phyloP scores from a whole-genome alignment of 495 filamentous ascomycete genomes.

The Podospora didyma region DNA sequence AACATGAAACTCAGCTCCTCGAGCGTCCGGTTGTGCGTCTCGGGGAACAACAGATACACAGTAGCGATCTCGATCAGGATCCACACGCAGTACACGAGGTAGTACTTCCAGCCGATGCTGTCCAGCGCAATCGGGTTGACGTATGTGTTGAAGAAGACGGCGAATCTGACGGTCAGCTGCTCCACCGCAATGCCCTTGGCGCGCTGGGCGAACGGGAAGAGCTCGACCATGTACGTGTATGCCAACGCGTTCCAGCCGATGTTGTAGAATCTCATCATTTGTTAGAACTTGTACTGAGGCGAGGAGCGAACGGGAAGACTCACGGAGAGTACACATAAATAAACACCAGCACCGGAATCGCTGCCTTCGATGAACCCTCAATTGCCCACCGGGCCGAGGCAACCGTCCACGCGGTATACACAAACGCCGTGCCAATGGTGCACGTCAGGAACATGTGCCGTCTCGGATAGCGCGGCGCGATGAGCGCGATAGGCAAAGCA shows the following conservation, averaged over 20 bases:
- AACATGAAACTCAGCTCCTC: conserved; percentile 42
- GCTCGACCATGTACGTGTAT: conserved; percentile 55
- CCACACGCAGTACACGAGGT: conserved; percentile 59
- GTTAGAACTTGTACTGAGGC: too few relatives aligned
- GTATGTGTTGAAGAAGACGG: conserved; percentile 52
- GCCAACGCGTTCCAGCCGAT: conserved; percentile 60
- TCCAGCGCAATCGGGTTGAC: conserved; percentile 61
- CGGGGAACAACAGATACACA: conserved; percentile 58
- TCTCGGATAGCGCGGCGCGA: conserved; percentile 45
- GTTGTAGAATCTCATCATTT: conserved; percentile 58
- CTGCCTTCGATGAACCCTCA: conserved; percentile 38
- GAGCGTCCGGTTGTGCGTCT: conserved; percentile 53
- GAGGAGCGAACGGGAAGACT: conserved; percentile 1
- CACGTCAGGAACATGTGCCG: conserved; percentile 52
- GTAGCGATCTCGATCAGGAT: conserved; percentile 50
- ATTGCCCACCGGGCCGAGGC: conserved; percentile 46
- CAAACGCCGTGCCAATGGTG: conserved; percentile 43
- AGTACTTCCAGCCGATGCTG: conserved; percentile 57
- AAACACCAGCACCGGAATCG: conserved; percentile 53
- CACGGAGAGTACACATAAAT: conserved; percentile 56
- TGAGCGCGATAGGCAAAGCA: conserved; percentile 46
- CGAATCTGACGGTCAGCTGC: conserved; percentile 52
- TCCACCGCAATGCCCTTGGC: conserved; percentile 56
- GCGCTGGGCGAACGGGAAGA: conserved; percentile 57
- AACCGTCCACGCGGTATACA: conserved; percentile 55